Conservation (phyloP, 2,329 filamentous ascomycete genomes). For the Cladobotryum mycophilum region DNA sequence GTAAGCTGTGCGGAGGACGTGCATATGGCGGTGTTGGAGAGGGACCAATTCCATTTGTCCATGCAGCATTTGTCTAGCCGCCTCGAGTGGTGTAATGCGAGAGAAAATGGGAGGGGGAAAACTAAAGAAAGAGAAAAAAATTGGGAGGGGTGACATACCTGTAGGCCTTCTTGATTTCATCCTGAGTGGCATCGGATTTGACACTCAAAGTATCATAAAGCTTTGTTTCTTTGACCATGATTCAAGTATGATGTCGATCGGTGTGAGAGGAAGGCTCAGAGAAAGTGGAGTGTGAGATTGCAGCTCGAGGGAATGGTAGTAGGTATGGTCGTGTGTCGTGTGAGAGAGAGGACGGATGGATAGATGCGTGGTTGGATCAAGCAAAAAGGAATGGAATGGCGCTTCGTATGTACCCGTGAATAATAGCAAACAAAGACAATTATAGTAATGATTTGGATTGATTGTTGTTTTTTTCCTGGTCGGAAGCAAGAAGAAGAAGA, state of each 20-base stretch:
- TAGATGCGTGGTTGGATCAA: neutral
- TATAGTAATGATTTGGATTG: too few relatives aligned
- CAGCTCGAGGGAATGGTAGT: neutral
- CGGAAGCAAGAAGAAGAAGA: constrained; percentile 6
- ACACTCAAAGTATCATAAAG: constrained; percentile 83
- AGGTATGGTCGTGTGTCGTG: neutral
- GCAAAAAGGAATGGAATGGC: too few relatives aligned
- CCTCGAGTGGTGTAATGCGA: too few relatives aligned
- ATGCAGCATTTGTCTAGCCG: neutral
- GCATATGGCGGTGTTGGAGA: neutral
- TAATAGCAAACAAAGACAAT: too few relatives aligned
- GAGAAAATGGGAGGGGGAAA: neutral
- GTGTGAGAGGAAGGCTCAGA: neutral
- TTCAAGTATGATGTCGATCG: constrained; percentile 22
- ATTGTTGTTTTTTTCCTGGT: too few relatives aligned
- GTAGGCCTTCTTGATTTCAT: constrained; percentile 97
- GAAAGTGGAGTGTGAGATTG: neutral
- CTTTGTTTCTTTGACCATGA: constrained; percentile 91
- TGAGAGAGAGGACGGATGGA: neutral
- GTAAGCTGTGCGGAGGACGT: constrained; percentile 9
- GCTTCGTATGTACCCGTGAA: too few relatives aligned
- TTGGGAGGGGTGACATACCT: constrained; percentile 48
- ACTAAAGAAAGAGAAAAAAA: constrained; percentile 5
- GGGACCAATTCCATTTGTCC: neutral
- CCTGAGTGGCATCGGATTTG: constrained; percentile 73